Conservation (phyloP, 2,329 filamentous ascomycete species). For the Daldinia eschscholtzii region DNA sequence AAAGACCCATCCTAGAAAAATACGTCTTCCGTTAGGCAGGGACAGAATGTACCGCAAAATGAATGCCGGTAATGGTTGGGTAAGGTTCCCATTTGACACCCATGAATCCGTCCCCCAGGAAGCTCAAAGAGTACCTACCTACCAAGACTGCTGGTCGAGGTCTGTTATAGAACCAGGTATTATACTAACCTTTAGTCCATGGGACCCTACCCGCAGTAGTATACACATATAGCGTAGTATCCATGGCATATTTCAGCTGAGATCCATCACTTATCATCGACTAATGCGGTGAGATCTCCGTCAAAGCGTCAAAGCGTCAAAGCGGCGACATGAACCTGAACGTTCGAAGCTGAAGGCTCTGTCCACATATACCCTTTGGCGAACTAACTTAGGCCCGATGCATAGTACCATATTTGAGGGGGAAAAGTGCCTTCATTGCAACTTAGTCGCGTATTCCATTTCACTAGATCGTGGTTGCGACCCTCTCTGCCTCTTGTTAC, state of each 20-base stretch:
- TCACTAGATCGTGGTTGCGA: not conserved
- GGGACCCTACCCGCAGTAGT: not conserved
- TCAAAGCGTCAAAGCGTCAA: not conserved
- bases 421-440: not conserved
- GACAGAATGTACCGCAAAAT: not conserved
- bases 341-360: not conserved
- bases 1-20: not conserved
- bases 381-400: not conserved
- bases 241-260: not conserved
- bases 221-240: not conserved
- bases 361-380: not conserved
- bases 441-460: not conserved
- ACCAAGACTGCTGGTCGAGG: not conserved
- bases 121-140: not conserved
- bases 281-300: constrained; percentile 3
- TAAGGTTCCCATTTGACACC: not conserved
- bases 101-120: not conserved
- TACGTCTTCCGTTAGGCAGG: not conserved
- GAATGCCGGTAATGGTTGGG: not conserved
- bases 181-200: not conserved
- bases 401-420: not conserved
- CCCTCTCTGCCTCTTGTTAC: not conserved
- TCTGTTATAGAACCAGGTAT: not conserved
- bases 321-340: not conserved
- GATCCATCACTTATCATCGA: not conserved